Evolutionary conservation across 257 asterid genomes (phyloP).

Genomic region (Nicotiana obtusifolia): DNA sequence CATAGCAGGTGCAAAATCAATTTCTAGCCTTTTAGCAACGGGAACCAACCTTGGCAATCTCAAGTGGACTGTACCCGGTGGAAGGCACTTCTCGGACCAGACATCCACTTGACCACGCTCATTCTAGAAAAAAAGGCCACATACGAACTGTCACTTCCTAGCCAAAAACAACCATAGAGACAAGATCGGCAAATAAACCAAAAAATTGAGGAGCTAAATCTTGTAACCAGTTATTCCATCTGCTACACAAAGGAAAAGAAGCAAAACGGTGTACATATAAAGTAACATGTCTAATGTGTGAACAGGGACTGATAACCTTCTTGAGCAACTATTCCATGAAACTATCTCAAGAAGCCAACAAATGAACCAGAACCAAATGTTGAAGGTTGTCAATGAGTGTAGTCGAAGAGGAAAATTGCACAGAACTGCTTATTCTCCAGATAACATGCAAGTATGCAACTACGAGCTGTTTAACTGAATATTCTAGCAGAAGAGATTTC

Average conservation of each 20-base stretch:
- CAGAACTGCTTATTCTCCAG: too few relatives aligned
- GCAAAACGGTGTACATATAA: not conserved
- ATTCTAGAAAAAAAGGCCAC: conserved; percentile 39
- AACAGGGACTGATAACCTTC: not conserved
- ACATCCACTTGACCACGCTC: conserved; percentile 97
- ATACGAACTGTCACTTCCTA: conserved; percentile 15
- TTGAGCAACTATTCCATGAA: not conserved
- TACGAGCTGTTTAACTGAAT: not conserved
- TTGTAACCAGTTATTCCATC: not conserved
- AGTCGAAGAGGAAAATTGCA: too few relatives aligned
- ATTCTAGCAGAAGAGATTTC: not conserved
- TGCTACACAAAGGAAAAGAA: not conserved
- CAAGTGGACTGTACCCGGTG: conserved; percentile 91
- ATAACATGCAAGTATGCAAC: not conserved
- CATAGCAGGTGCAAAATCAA: conserved; percentile 91
- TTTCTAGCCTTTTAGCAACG: conserved; percentile 65
- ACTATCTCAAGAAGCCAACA: not conserved
- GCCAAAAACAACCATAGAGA: not conserved
- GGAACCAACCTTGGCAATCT: conserved; percentile 57
- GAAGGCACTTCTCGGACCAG: conserved; percentile 98
- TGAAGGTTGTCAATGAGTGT: too few relatives aligned
- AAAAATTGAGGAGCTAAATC: not conserved
- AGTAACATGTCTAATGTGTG: not conserved
- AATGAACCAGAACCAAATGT: not conserved
- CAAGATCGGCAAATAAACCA: not conserved